phyloP scores from a whole-genome alignment of 2,329 filamentous ascomycete genomes.

The Aspergillus aculeatus region DNA sequence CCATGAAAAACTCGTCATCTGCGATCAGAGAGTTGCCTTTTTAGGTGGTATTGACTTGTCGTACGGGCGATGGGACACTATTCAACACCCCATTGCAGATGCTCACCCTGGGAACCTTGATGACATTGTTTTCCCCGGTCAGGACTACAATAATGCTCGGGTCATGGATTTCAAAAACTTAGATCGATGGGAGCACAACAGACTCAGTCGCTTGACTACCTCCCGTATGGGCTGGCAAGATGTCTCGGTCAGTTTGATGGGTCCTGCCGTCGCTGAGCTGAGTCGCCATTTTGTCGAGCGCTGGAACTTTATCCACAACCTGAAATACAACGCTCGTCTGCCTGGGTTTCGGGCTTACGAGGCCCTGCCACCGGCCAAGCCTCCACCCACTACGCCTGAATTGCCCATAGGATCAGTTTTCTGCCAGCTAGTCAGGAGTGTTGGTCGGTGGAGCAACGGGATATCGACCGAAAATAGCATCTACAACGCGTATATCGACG shows the following conservation, averaged over 20 bases:
- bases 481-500: conserved; percentile 75
- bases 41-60: conserved; percentile 90
- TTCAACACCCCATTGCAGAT: conserved; percentile 80
- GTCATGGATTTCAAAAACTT: conserved; percentile 80
- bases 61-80: conserved; percentile 86
- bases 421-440: conserved; percentile 66
- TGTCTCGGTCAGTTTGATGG: conserved; percentile 72
- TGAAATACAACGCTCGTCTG: conserved; percentile 68
- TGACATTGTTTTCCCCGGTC: conserved; percentile 77
- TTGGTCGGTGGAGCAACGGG: conserved; percentile 94
- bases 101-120: conserved; percentile 76
- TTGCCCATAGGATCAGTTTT: conserved; percentile 35
- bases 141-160: conserved; percentile 88
- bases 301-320: conserved; percentile 87
- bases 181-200: conserved; percentile 77
- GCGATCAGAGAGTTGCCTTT: conserved; percentile 80
- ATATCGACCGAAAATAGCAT: conserved; percentile 82
- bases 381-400: too few relatives aligned
- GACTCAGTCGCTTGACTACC: conserved; percentile 74
- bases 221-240: conserved; percentile 94
- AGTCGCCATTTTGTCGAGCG: conserved; percentile 76
- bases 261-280: conserved; percentile 72
- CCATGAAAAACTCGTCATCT: conserved; percentile 83
- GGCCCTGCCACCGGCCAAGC: too few relatives aligned
- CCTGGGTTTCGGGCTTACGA: too few relatives aligned